Evolutionary conservation across 805 yeast genomes (phyloP).

Genomic region (Teunomyces aglyptinius): DNA sequence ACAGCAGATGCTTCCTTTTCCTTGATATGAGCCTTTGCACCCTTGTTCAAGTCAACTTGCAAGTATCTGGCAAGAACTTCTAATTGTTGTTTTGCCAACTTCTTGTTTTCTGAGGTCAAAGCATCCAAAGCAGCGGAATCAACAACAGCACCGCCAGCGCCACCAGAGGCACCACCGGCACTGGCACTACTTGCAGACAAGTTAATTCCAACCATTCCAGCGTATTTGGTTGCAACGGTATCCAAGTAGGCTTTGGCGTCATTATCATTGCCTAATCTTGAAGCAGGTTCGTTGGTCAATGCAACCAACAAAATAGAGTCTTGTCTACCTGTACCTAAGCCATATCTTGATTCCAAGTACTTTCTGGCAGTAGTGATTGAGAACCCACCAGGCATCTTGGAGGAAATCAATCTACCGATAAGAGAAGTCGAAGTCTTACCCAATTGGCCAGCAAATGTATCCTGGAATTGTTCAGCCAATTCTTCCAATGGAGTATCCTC

Average conservation of each 20-base stretch:
- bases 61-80: slow-evolving; percentile 94
- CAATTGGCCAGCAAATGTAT: slow-evolving; percentile 78
- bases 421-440: slow-evolving; percentile 93
- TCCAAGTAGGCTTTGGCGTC: slow-evolving; percentile 93
- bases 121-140: slow-evolving; percentile 95
- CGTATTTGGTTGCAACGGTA: slow-evolving; percentile 77
- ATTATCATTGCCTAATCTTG: slow-evolving; percentile 78
- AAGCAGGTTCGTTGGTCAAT: slow-evolving; percentile 85
- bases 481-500: slow-evolving; percentile 97
- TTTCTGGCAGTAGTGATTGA: slow-evolving; percentile 89
- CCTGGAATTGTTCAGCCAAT: slow-evolving; percentile 94
- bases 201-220: slow-evolving; percentile 75
- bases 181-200: slow-evolving; percentile 65
- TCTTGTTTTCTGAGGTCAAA: slow-evolving; percentile 66
- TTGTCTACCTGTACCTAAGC: slow-evolving; percentile 91
- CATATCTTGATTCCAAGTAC: slow-evolving; percentile 89
- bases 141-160: slow-evolving; percentile 80
- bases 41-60: slow-evolving; percentile 86
- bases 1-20: slow-evolving; percentile 83
- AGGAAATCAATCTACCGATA: slow-evolving; percentile 85
- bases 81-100: slow-evolving; percentile 72
- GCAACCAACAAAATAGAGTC: slow-evolving; percentile 84
- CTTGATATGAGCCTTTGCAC: slow-evolving; percentile 77
- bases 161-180: slow-evolving; percentile 52
- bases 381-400: slow-evolving; percentile 99